These are phyloP conservation scores for Tylopilus felleus DNA, from an alignment of 768 basidiomycete genomes.

Conservation along the genomic window DNA sequence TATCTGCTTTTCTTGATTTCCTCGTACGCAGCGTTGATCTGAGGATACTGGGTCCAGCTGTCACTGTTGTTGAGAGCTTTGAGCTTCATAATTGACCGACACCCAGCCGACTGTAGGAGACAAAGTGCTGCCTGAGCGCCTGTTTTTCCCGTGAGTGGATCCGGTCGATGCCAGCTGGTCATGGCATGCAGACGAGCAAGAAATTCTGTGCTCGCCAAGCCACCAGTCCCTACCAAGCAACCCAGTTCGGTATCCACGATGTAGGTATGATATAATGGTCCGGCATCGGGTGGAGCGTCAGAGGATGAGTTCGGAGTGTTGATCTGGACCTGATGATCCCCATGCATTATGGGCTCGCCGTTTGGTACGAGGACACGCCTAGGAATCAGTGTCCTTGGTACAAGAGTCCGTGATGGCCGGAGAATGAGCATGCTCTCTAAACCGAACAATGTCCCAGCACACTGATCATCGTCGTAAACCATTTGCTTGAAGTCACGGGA, in stretches of 20 bases:
- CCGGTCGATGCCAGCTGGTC: background rate
- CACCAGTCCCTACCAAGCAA: background rate
- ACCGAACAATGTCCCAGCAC: background rate
- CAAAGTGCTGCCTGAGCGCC: background rate
- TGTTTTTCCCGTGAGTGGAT: background rate
- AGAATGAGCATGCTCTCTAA: background rate
- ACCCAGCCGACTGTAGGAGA: background rate
- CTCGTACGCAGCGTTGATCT: too few relatives aligned
- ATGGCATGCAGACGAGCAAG: background rate
- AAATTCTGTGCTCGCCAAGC: background rate
- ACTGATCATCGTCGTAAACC: background rate
- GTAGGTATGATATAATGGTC: background rate
- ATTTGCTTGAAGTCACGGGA: background rate
- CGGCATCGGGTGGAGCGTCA: too few relatives aligned
- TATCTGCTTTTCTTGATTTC: too few relatives aligned
- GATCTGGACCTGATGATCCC: too few relatives aligned
- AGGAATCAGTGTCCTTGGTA: too few relatives aligned
- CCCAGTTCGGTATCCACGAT: background rate
- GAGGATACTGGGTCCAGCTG: too few relatives aligned
- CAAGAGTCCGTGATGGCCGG: background rate
- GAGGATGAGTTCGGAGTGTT: too few relatives aligned
- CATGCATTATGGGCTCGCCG: background rate
- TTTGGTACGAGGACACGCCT: background rate
- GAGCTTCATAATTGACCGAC: background rate
- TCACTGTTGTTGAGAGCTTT: too few relatives aligned